Evolutionary conservation across 164 flowering plant species (phyloP).

Genomic region (Malania oleifera): DNA sequence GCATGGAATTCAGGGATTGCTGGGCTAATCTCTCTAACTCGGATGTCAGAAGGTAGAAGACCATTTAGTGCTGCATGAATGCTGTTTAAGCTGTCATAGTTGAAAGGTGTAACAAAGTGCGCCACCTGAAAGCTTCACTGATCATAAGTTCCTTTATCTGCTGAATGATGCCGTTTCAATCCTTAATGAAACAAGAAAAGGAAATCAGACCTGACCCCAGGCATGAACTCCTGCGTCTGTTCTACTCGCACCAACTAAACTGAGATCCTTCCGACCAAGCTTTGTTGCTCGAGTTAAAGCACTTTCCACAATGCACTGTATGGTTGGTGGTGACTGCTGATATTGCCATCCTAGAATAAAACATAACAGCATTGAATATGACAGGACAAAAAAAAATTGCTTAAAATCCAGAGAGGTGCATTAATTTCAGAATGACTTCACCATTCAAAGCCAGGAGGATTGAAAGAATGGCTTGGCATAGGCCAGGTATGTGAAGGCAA

Average conservation of each 20-base stretch:
- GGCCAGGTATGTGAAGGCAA: too few species aligned
- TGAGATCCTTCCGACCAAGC: conserved; percentile 61
- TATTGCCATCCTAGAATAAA: conserved; percentile 85
- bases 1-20: conserved; percentile 88
- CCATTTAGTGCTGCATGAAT: conserved; percentile 81
- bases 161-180: conserved; percentile 5
- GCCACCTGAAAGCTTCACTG: conserved; percentile 64
- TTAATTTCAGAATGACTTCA: too few species aligned
- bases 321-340: conserved; percentile 77
- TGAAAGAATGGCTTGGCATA: too few species aligned
- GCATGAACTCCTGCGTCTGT: conserved; percentile 96
- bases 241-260: conserved; percentile 81
- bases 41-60: conserved; percentile 78
- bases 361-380: neutral
- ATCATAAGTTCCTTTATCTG: conserved; percentile 9
- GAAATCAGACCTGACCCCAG: conserved; percentile 81
- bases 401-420: too few species aligned
- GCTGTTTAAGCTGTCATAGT: conserved; percentile 56
- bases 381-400: neutral
- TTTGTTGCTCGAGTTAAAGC: conserved; percentile 62
- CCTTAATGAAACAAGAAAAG: conserved; percentile 15
- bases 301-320: conserved; percentile 67
- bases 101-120: conserved; percentile 86
- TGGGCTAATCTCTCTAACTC: conserved; percentile 79
- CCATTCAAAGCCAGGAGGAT: too few species aligned